Evolutionary conservation across 805 yeast species (phyloP), one percentile per base, ranked within the genome.

Genomic region (Saturnispora bothae): DNA sequence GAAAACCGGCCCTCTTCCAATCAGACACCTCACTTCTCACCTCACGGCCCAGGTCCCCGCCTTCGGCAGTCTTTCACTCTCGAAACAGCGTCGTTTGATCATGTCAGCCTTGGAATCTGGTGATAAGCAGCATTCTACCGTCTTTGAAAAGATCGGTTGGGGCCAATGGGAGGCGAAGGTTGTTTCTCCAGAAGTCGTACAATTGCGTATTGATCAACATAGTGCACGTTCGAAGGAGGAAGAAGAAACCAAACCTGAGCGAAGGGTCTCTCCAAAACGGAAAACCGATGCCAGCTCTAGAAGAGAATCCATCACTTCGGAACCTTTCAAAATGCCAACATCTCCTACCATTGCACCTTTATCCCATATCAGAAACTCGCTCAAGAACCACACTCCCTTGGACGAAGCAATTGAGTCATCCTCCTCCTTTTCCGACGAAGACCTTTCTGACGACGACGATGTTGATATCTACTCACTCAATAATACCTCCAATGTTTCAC

Each of bases 111-210:
- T 88, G 60, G 95, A 85, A 49, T 71, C 73, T 46, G 81, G 83
- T 8, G 83, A 76, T 50, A 48, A 66, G 1, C 64, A 57, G 30
- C 78, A 73, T 40, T 68, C 70, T 41, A 78, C 82, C 31, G 73
- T 80, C 13, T 88, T 88, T 61, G 94, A 85, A 52, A 88, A 88
- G 61, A 85, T 88, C 23, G 96, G 96, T 17, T 88, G 97, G 97
- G 97, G 97, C 43, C 94, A 88, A 57, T 88, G 97, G 97, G 82
- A 82, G 18, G 94, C 88, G 3, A 69, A 76, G 49, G 61, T 64
- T 34, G 73, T 53, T 5, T 32, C 51, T 2, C 42, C 36, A 4
- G 59, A 52, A 13, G 48, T 45, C 22, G 55, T 56, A n/a, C 38
- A 43, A 4, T 28, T 31, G 13, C 48, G 50, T 31, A 53, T 52